Evolutionary conservation across 176 grass and related monocot genomes (phyloP), one percentile per base, ranked within the genome.

Genomic region (Oryza punctata): DNA sequence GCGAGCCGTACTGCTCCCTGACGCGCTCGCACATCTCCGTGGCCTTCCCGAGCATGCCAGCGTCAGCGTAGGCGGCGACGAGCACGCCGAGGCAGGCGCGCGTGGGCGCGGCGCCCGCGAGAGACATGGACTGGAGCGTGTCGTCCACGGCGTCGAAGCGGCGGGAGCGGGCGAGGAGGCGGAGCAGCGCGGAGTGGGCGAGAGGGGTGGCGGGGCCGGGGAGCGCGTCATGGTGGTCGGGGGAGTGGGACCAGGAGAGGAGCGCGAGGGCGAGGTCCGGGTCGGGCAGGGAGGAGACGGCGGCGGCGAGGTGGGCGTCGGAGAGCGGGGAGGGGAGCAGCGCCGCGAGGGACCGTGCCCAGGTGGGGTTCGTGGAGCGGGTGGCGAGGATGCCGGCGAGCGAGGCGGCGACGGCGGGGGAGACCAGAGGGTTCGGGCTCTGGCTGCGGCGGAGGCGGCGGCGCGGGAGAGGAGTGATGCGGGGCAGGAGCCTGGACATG

Each of bases 401-500:
- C 52, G 78, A 82, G 18, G 73, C 78, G 40, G 78, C 54, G 78
- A 77, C 16, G 54, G 64, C 71, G 6, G 72, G 72, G 24, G 78
- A 0, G 72, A 82, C 9, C 0, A 29, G 4, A 2, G 35, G 68
- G 59, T 26, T 12, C 12, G 73, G 10, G 49, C 5, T 18, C 8
- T 27, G 28, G 52, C 2, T 68, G 40, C 10, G 78, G 47, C 19
- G 50, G 23, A 54, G 74, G 68, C 16, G 79, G 70, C 33, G 66
- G 75, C 1, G 65, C n/a, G 3, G 33, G 68, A 78, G 75, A 4
- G 52, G 80, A 21, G 44, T 87, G 70, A 91, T 78, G 38, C 81
- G 85, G 46, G 85, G 63, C 75, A 87, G 76, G 37, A 81, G 76
- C 14, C 59, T 84, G 66, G 70, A 77, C 85, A 91, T 91, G n/a